Conservation (phyloP, 1,284 basidiomycete species). For the Apiotrichum sp. region DNA sequence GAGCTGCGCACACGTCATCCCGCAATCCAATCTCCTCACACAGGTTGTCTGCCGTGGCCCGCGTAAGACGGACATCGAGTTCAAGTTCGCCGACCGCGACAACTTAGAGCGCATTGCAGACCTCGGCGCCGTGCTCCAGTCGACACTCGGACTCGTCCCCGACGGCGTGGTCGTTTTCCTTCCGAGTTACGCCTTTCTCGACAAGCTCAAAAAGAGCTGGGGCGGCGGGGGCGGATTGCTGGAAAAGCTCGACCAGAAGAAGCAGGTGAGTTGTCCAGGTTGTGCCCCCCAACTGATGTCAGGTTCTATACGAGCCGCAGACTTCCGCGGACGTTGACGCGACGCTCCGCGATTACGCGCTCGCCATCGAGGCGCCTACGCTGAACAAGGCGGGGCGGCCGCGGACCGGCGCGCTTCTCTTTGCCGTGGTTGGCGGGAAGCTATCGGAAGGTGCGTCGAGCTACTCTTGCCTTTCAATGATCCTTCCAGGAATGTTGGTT, state of each 20-base stretch:
- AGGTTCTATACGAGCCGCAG: slow-evolving; percentile 88
- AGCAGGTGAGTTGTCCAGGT: slow-evolving; percentile 52
- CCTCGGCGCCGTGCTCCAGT: slow-evolving; percentile 73
- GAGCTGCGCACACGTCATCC: slow-evolving; percentile 91
- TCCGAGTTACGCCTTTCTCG: slow-evolving; percentile 82
- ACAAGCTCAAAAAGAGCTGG: slow-evolving; percentile 66
- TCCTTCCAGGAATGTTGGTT: too few relatives aligned
- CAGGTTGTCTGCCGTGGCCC: slow-evolving; percentile 75
- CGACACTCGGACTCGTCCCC: slow-evolving; percentile 71
- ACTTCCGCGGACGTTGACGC: slow-evolving; percentile 68
- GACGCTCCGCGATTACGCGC: slow-evolving; percentile 69
- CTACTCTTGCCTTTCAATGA: not conserved
- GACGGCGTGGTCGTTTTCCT: slow-evolving; percentile 90
- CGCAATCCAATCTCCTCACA: slow-evolving; percentile 68
- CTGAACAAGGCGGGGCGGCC: not conserved
- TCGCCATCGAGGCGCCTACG: slow-evolving; percentile 49
- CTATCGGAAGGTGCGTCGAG: slow-evolving; percentile 74
- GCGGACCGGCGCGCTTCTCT: slow-evolving; percentile 10
- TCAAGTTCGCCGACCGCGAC: slow-evolving; percentile 72
- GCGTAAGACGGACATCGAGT: slow-evolving; percentile 66
- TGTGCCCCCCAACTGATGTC: not conserved
- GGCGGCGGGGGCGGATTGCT: slow-evolving; percentile 55
- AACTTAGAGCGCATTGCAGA: slow-evolving; percentile 67
- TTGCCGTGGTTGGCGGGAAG: slow-evolving; percentile 56
- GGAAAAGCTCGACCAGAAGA: slow-evolving; percentile 62